These are phyloP conservation scores for Dimocarpus longan DNA, from an alignment of 345 rosid genomes.

Conservation along the genomic window DNA sequence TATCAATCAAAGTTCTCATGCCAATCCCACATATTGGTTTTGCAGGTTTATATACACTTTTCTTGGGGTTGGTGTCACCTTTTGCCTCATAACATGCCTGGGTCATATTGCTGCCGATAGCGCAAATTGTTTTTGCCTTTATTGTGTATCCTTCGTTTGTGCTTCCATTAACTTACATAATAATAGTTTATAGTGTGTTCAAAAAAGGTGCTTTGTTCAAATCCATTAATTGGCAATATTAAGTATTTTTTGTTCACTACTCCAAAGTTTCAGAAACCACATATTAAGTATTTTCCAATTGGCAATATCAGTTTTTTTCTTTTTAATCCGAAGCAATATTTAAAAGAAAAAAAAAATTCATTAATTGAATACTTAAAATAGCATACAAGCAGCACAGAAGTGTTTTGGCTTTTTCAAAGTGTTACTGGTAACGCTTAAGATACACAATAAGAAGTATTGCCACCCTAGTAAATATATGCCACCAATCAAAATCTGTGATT, in stretches of 20 bases:
- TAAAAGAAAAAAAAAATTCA: too few relatives aligned
- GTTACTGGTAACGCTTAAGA: too few relatives aligned
- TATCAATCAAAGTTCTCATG: background rate
- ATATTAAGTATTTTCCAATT: background rate
- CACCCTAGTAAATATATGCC: too few relatives aligned
- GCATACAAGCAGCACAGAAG: too few relatives aligned
- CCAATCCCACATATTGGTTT: background rate
- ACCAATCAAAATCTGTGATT: background rate
- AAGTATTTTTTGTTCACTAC: background rate
- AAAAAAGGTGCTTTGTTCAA: background rate
- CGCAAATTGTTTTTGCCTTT: conserved; percentile 50
- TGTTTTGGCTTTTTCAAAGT: too few relatives aligned
- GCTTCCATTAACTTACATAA: too few relatives aligned
- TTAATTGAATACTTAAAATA: too few relatives aligned
- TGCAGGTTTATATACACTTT: conserved; percentile 59
- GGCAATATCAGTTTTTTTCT: too few relatives aligned
- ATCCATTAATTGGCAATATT: too few relatives aligned
- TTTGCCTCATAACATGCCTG: conserved; percentile 53
- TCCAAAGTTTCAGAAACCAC: background rate
- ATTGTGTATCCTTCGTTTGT: conserved; percentile 52
- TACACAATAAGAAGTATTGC: too few relatives aligned
- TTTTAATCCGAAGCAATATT: background rate
- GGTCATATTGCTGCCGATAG: conserved; percentile 56
- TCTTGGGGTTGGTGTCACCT: conserved; percentile 38
- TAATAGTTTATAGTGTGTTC: background rate